These are phyloP conservation scores for Pichiaceae sp. DNA, from an alignment of 1,139 yeast genomes.

Conservation along the genomic window DNA sequence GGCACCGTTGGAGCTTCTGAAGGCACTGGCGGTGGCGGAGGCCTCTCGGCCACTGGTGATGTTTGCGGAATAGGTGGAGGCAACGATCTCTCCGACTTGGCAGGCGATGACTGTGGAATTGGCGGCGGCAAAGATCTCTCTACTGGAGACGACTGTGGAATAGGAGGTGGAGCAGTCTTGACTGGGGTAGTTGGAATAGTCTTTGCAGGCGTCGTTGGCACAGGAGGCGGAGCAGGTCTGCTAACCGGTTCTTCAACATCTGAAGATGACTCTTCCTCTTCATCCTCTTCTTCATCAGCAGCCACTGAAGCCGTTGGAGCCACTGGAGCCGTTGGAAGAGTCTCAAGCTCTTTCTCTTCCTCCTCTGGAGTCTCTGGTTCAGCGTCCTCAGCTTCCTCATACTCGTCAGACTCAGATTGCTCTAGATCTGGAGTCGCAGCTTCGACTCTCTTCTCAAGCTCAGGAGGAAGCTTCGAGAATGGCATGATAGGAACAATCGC, in stretches of 20 bases:
- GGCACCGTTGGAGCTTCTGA: conserved; percentile 11
- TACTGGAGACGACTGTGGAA: conserved; percentile 4
- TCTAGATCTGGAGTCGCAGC: neutral
- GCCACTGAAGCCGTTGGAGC: too few species aligned
- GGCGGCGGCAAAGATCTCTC: conserved; percentile 5
- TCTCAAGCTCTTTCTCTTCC: conserved; percentile 8
- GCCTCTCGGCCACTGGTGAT: neutral
- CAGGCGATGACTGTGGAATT: conserved; percentile 14
- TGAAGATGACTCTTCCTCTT: neutral
- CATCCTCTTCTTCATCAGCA: neutral
- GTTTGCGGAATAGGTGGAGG: conserved; percentile 10
- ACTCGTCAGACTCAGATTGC: conserved; percentile 6
- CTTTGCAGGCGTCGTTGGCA: conserved; percentile 9
- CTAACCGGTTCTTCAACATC: neutral
- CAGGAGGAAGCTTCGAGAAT: conserved; percentile 13
- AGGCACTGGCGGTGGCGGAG: conserved; percentile 7
- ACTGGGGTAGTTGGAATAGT: conserved; percentile 10
- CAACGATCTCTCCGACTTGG: conserved; percentile 5
- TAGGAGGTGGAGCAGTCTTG: conserved; percentile 9
- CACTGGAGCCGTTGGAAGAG: too few species aligned
- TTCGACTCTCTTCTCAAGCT: conserved; percentile 5
- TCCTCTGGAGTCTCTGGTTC: conserved; percentile 4
- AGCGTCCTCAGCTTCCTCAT: conserved; percentile 11
- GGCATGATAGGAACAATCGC: conserved; percentile 28
- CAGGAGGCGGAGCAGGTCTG: conserved; percentile 3